Base-by-base conservation (phyloP, 2,329 filamentous ascomycete species). In the Achaetomium macrosporum region DNA sequence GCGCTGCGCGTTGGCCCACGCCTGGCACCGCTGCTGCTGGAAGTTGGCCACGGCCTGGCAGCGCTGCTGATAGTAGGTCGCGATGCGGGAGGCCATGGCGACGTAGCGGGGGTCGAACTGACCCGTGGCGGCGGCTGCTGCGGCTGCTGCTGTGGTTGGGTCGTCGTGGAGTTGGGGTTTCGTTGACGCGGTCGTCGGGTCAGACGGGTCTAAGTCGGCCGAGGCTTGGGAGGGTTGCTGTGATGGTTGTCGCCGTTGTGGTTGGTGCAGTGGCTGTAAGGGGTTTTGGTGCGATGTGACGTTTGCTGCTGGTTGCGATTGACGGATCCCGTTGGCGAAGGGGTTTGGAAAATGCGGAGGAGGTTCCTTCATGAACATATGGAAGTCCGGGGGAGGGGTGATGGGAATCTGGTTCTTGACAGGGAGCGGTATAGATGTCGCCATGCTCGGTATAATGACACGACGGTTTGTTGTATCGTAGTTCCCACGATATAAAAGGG, bases 51-150 rank as follows among this genome's bases (percentile, higher is more conserved):
- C 68, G 49, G 73, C 73, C 59, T 74, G 72, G 60, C 70, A 74
- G 16, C 74, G 69, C 61, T 76, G 74, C 59, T 76, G 73, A 58
- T 76, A 76, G 63, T 74, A 76, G 49, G 69, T 66, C 12, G 74
- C 73, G 49, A 76, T 76, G 50, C 73, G 71, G 12, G 73, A 72
- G 30, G 71, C 72, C 69, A 75, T 73, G 59, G 71, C 69, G 17
- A 74, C 59, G 54, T 74, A 72, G 54, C 69, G 70, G 4, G 73
- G 72, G 51, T 75, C 73, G 47, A 69, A 31, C 35, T n/a, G 12
- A 13, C 13, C 13, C 29, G 53, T 36, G 19, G 57, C 42, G 12
- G 42, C 42, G 33, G 51, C 51, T 42, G 47, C 20, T 33, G 45
- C 43, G 29, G 59, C 39, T 43, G 50, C 11, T 43, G 44, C 19